Conservation (phyloP, 352 stramenopile genomes). For the Phytophthora hibernalis region DNA sequence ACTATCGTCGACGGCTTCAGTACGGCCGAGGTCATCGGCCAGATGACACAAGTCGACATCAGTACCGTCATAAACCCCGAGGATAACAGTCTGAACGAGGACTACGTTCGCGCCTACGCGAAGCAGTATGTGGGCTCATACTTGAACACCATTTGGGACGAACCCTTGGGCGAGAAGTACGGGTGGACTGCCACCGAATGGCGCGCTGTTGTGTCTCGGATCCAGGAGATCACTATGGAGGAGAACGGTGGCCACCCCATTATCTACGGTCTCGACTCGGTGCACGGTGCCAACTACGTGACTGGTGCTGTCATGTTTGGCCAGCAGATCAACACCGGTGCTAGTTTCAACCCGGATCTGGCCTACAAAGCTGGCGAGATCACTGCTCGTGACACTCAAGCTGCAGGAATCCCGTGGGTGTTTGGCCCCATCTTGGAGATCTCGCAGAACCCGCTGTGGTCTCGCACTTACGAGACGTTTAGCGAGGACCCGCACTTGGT, state of each 20-base stretch:
- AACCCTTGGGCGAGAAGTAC: slow-evolving; percentile 46
- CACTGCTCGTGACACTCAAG: slow-evolving; percentile 81
- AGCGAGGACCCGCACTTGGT: slow-evolving; percentile 88
- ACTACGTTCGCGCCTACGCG: slow-evolving; percentile 61
- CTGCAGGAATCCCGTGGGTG: slow-evolving; percentile 87
- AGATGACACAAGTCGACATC: slow-evolving; percentile 92
- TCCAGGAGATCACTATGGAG: slow-evolving; percentile 82
- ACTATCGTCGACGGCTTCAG: slow-evolving; percentile 24
- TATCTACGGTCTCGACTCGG: slow-evolving; percentile 89
- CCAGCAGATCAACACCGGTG: slow-evolving; percentile 88
- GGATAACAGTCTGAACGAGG: slow-evolving; percentile 59
- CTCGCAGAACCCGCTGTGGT: slow-evolving; percentile 85
- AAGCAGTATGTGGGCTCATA: slow-evolving; percentile 86
- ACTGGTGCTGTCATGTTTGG: slow-evolving; percentile 77
- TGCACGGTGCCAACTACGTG: slow-evolving; percentile 90
- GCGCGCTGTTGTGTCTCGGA: slow-evolving; percentile 59
- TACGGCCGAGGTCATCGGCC: slow-evolving; percentile 62
- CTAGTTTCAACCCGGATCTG: slow-evolving; percentile 86
- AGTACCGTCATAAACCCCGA: slow-evolving; percentile 65
- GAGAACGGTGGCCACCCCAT: slow-evolving; percentile 65
- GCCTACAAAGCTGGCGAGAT: slow-evolving; percentile 68
- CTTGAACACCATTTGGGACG: slow-evolving; percentile 79
- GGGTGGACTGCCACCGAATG: slow-evolving; percentile 70
- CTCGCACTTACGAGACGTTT: slow-evolving; percentile 93
- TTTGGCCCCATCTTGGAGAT: slow-evolving; percentile 89